A percentile compares a stretch with the other conserved stretches of the same genome.
Conservation (phyloP, 202 grass and related monocot species). For the Saccharum hybrid region DNA sequence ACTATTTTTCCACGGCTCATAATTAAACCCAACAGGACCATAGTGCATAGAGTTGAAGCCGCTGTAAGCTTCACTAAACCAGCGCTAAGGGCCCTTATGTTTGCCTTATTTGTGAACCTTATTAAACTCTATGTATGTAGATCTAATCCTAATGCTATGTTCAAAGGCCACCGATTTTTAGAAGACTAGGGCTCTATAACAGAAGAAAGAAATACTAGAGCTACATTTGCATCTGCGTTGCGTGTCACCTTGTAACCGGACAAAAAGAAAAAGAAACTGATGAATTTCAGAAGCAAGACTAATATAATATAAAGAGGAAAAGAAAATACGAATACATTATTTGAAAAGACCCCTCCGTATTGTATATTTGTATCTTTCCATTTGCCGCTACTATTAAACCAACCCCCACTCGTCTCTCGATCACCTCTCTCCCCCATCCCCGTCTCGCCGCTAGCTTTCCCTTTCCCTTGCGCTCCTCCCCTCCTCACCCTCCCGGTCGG, state of each 20-base stretch:
- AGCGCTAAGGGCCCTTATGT: background rate
- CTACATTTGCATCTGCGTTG: background rate
- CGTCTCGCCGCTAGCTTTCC: constrained; percentile 41
- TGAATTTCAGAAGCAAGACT: background rate
- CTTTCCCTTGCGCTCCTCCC: constrained; percentile 5
- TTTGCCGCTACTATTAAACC: constrained; percentile 50
- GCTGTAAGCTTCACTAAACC: no score
- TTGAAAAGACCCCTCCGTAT: constrained; percentile 15
- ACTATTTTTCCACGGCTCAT: no score
- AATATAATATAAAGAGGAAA: background rate
- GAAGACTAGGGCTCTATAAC: background rate
- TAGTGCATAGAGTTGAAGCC: no score
- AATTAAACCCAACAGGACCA: no score
- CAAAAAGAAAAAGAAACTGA: background rate
- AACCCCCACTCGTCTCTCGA: constrained; percentile 26
- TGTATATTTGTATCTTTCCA: background rate
- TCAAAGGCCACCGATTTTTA: background rate
- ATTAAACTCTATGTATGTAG: background rate
- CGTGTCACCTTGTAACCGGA: background rate
- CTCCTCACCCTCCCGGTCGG: background rate
- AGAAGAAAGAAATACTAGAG: background rate
- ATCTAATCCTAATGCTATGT: background rate
- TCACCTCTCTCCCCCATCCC: background rate
- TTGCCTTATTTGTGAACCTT: background rate
- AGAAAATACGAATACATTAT: background rate